These are phyloP conservation scores for Aspergillus pseudoviridinutans DNA, from an alignment of 2,329 filamentous ascomycete species.

Conservation along the genomic window DNA sequence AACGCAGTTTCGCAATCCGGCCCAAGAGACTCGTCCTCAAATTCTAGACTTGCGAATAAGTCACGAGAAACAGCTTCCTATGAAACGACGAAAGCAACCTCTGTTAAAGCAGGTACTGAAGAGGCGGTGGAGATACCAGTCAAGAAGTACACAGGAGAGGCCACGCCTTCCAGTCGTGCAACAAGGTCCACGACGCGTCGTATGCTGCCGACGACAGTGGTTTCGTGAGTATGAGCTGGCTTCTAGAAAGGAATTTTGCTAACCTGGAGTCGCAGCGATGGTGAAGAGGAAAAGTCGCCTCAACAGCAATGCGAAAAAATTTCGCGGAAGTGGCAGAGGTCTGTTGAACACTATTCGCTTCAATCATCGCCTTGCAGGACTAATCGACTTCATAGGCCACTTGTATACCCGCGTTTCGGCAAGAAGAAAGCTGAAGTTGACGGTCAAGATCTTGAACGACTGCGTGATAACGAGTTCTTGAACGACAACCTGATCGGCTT, in stretches of 20 bases:
- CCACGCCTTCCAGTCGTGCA: conserved; percentile 14
- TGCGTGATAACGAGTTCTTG: conserved; percentile 80
- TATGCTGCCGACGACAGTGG: conserved; percentile 11
- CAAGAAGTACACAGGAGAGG: conserved; percentile 18
- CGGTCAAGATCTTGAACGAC: conserved; percentile 54
- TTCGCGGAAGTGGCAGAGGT: conserved; percentile 23
- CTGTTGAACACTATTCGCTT: background rate
- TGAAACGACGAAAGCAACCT: conserved; percentile 6
- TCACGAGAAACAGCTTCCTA: conserved; percentile 2
- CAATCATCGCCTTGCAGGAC: background rate
- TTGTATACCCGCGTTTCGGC: conserved; percentile 44
- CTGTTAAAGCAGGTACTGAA: conserved; percentile 6
- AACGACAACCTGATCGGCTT: conserved; percentile 93
- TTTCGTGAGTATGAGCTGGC: conserved; percentile 13
- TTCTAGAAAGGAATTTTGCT: background rate
- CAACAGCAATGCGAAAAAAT: conserved; percentile 5
- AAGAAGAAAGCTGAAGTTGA: conserved; percentile 46
- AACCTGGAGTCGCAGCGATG: conserved; percentile 11
- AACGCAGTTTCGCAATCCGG: background rate
- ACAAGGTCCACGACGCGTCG: conserved; percentile 31
- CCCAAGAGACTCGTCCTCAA: background rate
- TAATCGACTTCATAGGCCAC: conserved; percentile 24
- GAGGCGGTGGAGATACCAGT: conserved; percentile 25
- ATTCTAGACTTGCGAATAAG: conserved; percentile 2
- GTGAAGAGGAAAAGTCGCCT: conserved; percentile 10